These are phyloP conservation scores for Thozetella sp. DNA, from an alignment of 495 filamentous ascomycete species.

Conservation along the genomic window DNA sequence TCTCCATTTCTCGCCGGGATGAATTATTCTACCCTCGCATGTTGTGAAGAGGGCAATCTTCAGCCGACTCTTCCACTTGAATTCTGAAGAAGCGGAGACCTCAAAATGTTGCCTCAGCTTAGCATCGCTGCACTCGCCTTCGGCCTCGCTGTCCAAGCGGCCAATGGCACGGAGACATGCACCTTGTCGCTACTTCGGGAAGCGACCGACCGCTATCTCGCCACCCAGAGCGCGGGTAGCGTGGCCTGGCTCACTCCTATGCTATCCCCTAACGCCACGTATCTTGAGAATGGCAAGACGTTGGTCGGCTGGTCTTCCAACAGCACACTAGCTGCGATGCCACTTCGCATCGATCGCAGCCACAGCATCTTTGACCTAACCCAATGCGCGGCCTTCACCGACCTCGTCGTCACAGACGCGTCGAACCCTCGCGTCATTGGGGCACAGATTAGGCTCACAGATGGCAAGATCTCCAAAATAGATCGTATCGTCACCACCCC, in stretches of 20 bases:
- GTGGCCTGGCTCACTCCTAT: constrained; percentile 9
- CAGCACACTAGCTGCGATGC: constrained; percentile 6
- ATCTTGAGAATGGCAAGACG: constrained; percentile 15
- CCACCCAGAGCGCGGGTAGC: constrained; percentile 15
- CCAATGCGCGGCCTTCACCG: constrained; percentile 20
- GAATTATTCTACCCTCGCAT: too few relatives aligned
- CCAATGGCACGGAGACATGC: not conserved
- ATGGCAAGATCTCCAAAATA: constrained; percentile 14
- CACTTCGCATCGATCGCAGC: constrained; percentile 20
- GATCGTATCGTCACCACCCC: constrained; percentile 21
- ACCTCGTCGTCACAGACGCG: constrained; percentile 13
- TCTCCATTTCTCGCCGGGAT: too few relatives aligned
- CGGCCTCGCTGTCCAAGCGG: not conserved
- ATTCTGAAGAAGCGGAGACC: too few relatives aligned
- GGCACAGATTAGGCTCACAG: constrained; percentile 15
- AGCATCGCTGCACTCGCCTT: constrained; percentile 4
- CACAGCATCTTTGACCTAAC: constrained; percentile 18
- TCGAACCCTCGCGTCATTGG: constrained; percentile 17
- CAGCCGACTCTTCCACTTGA: too few relatives aligned
- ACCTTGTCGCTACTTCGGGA: constrained; percentile 8
- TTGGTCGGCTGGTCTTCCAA: constrained; percentile 5
- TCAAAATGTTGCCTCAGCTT: constrained; percentile 3
- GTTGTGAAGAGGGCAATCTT: too few relatives aligned
- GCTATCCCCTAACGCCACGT: constrained; percentile 14
- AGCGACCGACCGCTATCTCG: constrained; percentile 13